Evolutionary conservation across 2,329 filamentous ascomycete genomes (phyloP).

Genomic region (Aotearoamyces nothofagi): DNA sequence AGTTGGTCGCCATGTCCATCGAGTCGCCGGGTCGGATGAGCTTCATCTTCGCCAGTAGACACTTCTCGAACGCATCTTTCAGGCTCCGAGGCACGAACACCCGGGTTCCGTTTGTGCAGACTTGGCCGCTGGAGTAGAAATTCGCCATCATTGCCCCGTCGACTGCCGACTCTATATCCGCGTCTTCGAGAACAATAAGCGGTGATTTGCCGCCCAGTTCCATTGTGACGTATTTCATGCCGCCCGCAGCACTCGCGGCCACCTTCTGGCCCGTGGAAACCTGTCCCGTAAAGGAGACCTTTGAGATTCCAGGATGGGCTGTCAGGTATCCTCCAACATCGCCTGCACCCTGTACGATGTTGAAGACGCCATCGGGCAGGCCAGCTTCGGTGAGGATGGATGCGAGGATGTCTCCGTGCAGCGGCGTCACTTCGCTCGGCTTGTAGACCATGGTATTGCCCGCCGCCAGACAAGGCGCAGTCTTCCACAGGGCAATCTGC

Average conservation of each 20-base stretch:
- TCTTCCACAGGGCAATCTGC: slow-evolving; percentile 84
- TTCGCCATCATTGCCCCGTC: slow-evolving; percentile 89
- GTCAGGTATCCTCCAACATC: slow-evolving; percentile 65
- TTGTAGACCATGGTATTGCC: slow-evolving; percentile 90
- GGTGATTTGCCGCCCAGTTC: slow-evolving; percentile 83
- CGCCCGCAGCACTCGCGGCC: slow-evolving; percentile 55
- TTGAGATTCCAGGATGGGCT: slow-evolving; percentile 56
- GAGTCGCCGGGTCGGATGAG: slow-evolving; percentile 59
- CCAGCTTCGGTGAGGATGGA: slow-evolving; percentile 67
- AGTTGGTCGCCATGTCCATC: slow-evolving; percentile 60
- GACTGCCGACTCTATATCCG: slow-evolving; percentile 64
- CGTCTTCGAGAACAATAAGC: slow-evolving; percentile 65
- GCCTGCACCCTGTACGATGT: slow-evolving; percentile 69
- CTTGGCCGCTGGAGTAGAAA: slow-evolving; percentile 82
- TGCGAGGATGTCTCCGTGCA: slow-evolving; percentile 66
- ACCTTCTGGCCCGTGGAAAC: slow-evolving; percentile 74
- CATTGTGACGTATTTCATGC: slow-evolving; percentile 87
- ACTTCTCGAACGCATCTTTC: slow-evolving; percentile 52
- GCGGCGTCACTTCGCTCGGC: slow-evolving; percentile 71
- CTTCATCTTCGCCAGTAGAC: slow-evolving; percentile 53
- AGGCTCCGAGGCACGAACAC: slow-evolving; percentile 63
- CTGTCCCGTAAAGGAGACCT: slow-evolving; percentile 83
- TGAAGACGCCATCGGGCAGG: slow-evolving; percentile 71
- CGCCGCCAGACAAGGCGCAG: slow-evolving; percentile 68
- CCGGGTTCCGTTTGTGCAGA: slow-evolving; percentile 84